Conservation (phyloP, 2,329 filamentous ascomycete genomes). For the Colletotrichum plurivorum region DNA sequence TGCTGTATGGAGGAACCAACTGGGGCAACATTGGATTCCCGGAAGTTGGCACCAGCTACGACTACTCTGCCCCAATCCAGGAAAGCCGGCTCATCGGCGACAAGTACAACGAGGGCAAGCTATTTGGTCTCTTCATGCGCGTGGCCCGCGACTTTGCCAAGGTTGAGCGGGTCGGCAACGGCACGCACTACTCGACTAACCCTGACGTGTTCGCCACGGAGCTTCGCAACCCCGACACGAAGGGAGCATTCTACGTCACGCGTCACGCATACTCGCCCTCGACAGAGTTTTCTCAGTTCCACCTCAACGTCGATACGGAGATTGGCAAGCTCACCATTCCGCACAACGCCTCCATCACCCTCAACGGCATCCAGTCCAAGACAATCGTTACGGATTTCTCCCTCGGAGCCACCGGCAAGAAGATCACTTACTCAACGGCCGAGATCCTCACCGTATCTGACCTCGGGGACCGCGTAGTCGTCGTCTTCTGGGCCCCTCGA, state of each 20-base stretch:
- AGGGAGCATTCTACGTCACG: not conserved
- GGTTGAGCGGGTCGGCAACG: not conserved
- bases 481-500: not conserved
- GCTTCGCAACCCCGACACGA: not conserved
- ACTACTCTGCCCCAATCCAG: not conserved
- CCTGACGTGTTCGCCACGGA: not conserved
- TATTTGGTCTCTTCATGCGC: not conserved
- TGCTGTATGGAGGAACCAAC: slow-evolving; percentile 3
- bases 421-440: not conserved
- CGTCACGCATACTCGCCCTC: not conserved
- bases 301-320: not conserved
- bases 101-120: slow-evolving; percentile 1
- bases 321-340: not conserved
- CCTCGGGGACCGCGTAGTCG: not conserved
- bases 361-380: not conserved
- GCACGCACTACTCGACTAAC: slow-evolving; percentile 1
- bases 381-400: not conserved
- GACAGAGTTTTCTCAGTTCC: not conserved
- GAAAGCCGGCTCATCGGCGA: slow-evolving; percentile 5
- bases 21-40: slow-evolving; percentile 10
- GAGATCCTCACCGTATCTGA: not conserved
- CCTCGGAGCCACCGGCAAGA: not conserved
- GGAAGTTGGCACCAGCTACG: not conserved
- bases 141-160: not conserved
- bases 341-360: not conserved